A percentile compares a stretch with the other conserved stretches of the same genome.
These are phyloP conservation scores for Sarcodon sp. DNA, from an alignment of 768 basidiomycete genomes.

Conservation along the genomic window DNA sequence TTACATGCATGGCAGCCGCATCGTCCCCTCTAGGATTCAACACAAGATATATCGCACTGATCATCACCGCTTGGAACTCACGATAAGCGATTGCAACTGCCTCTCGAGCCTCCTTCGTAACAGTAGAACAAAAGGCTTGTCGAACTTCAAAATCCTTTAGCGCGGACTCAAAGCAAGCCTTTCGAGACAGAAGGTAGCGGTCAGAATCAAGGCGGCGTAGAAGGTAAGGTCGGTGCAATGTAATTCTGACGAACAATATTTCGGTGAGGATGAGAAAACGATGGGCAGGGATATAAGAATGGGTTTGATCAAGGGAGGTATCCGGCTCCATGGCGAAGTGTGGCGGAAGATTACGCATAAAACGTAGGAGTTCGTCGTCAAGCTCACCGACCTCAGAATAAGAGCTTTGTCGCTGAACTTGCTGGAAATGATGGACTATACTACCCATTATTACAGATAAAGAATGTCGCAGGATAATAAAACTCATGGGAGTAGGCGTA, in stretches of 20 bases:
- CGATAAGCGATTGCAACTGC: slow-evolving; percentile 74
- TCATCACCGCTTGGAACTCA: slow-evolving; percentile 85
- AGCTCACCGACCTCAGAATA: slow-evolving; percentile 74
- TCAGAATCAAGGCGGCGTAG: slow-evolving; percentile 68
- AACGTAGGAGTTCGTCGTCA: slow-evolving; percentile 74
- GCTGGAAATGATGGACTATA: slow-evolving; percentile 90
- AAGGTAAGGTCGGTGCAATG: slow-evolving; percentile 81
- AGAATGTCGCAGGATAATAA: slow-evolving; percentile 75
- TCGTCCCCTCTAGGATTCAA: slow-evolving; percentile 64
- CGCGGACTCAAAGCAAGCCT: slow-evolving; percentile 86
- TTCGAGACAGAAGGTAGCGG: slow-evolving; percentile 68
- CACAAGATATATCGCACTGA: slow-evolving; percentile 77
- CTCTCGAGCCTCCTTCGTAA: slow-evolving; percentile 50
- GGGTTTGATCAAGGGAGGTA: slow-evolving; percentile 55
- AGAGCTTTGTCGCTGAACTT: slow-evolving; percentile 62
- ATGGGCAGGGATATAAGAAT: slow-evolving; percentile 63
- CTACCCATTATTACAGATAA: slow-evolving; percentile 78
- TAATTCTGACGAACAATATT: slow-evolving; percentile 75
- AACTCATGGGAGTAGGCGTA: slow-evolving; percentile 75
- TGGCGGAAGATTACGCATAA: slow-evolving; percentile 65
- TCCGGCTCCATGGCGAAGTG: slow-evolving; percentile 71
- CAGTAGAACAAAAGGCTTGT: slow-evolving; percentile 46
- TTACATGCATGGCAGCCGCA: slow-evolving; percentile 60
- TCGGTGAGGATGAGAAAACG: slow-evolving; percentile 86
- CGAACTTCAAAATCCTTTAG: slow-evolving; percentile 78